A percentile compares a stretch with the other conserved stretches of the same genome.
These are phyloP conservation scores for Argentina anserina DNA, from an alignment of 306 rosid genomes.

Conservation along the genomic window DNA sequence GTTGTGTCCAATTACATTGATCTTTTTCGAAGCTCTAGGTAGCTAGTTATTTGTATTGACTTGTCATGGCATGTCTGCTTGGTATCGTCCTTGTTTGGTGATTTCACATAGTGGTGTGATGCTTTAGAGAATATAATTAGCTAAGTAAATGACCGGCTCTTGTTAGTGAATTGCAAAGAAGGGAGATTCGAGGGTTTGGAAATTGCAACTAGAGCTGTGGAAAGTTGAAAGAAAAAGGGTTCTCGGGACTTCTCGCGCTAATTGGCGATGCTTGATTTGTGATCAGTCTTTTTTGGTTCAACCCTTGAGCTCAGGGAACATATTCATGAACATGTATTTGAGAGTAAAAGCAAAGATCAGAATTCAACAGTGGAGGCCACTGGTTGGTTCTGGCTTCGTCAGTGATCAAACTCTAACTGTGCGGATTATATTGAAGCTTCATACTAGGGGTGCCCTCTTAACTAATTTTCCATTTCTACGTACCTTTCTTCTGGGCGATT, in stretches of 20 bases:
- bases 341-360: neutral
- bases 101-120: constrained; percentile 1
- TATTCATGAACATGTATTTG: neutral
- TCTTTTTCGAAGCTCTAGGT: neutral
- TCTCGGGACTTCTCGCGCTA: too few species aligned
- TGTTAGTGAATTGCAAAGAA: neutral
- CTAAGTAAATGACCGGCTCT: neutral
- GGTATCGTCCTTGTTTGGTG: neutral
- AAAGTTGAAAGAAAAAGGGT: neutral
- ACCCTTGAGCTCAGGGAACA: neutral
- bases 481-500: neutral
- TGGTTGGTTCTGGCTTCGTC: neutral
- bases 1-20: neutral
- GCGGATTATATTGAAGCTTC: too few species aligned
- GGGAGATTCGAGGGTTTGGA: neutral
- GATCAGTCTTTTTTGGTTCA: neutral
- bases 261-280: too few species aligned
- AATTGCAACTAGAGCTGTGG: neutral
- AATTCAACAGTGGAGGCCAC: neutral
- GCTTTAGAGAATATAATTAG: neutral
- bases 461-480: too few species aligned
- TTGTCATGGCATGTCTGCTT: too few species aligned
- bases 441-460: too few species aligned
- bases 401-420: neutral
- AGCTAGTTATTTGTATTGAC: too few species aligned